phyloP scores from a whole-genome alignment of 2,329 filamentous ascomycete species.

The Ophiocordyceps camponoti-floridani region DNA sequence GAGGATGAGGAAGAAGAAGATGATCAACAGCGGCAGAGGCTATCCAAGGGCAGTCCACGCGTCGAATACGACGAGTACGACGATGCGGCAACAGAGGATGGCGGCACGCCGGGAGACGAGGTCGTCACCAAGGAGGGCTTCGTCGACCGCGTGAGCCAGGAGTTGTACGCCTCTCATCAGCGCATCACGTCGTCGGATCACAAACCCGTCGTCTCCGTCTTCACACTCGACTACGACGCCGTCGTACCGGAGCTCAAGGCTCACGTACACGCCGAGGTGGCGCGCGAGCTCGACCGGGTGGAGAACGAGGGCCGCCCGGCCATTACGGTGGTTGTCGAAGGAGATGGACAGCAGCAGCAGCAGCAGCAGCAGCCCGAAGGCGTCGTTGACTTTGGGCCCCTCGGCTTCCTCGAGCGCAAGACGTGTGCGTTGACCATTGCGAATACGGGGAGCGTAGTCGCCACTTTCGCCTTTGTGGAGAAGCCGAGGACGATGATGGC shows the following conservation, averaged over 20 bases:
- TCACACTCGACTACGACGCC: constrained; percentile 70
- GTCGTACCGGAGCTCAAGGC: constrained; percentile 74
- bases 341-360: too few relatives aligned
- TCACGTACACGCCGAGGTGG: constrained; percentile 71
- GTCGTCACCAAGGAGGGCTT: constrained; percentile 33
- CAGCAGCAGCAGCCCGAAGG: constrained; percentile 20
- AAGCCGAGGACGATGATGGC: constrained; percentile 35
- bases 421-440: constrained; percentile 62
- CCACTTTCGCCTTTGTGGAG: constrained; percentile 65
- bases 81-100: constrained; percentile 24
- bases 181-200: constrained; percentile 85
- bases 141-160: constrained; percentile 33
- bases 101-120: constrained; percentile 22
- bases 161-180: constrained; percentile 74
- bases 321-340: constrained; percentile 67
- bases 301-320: constrained; percentile 81
- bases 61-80: constrained; percentile 45
- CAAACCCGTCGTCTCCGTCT: constrained; percentile 74
- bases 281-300: constrained; percentile 68
- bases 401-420: constrained; percentile 51
- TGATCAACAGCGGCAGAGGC: constrained; percentile 1
- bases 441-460: constrained; percentile 73
- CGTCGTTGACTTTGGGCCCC: constrained; percentile 60
- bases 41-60: constrained; percentile 7
- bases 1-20: too few relatives aligned